Evolutionary conservation across 371 early-diverging fungal genomes (phyloP).

Genomic region (Actinomortierella ambigua): DNA sequence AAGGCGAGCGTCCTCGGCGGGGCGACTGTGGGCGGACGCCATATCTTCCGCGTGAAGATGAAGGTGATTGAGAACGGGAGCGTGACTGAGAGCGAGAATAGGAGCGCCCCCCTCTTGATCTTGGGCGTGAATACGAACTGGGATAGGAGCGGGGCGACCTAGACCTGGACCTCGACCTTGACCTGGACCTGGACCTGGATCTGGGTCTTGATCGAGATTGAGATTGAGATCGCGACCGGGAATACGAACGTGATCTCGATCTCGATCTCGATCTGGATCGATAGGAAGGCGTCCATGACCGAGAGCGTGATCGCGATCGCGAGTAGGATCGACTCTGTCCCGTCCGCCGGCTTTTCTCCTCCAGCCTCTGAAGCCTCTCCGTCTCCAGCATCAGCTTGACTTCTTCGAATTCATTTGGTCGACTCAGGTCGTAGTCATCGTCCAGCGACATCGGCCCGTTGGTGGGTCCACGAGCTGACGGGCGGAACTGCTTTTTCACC

Average conservation of each 20-base stretch:
- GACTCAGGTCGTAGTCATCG: slow-evolving; percentile 65
- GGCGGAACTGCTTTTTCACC: no score
- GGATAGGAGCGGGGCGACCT: slow-evolving; percentile 8
- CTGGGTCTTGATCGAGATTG: slow-evolving; percentile 1
- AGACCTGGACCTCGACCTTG: slow-evolving; percentile 23
- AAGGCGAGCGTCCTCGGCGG: neutral
- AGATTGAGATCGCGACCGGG: slow-evolving; percentile 27
- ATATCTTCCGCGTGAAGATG: slow-evolving; percentile 14
- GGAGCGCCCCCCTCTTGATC: slow-evolving; percentile 17
- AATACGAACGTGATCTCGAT: slow-evolving; percentile 38
- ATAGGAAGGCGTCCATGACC: slow-evolving; percentile 22
- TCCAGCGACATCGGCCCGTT: slow-evolving; percentile 38
- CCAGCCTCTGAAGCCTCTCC: slow-evolving; percentile 43
- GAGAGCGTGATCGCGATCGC: slow-evolving; percentile 33
- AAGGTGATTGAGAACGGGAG: slow-evolving; percentile 27
- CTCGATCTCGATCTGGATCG: slow-evolving; percentile 18
- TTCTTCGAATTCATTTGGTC: slow-evolving; percentile 66
- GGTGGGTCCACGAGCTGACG: no score
- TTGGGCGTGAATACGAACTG: slow-evolving; percentile 22
- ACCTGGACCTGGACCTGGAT: slow-evolving; percentile 6
- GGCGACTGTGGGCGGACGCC: slow-evolving; percentile 6
- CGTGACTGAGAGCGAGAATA: slow-evolving; percentile 14
- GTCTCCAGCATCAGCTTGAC: slow-evolving; percentile 53
- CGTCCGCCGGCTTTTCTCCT: slow-evolving; percentile 31
- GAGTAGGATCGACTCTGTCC: slow-evolving; percentile 30